A percentile compares a stretch with the other conserved stretches of the same genome.
phyloP scores from a whole-genome alignment of 768 basidiomycete species.

The Stropharia rugosoannulata region DNA sequence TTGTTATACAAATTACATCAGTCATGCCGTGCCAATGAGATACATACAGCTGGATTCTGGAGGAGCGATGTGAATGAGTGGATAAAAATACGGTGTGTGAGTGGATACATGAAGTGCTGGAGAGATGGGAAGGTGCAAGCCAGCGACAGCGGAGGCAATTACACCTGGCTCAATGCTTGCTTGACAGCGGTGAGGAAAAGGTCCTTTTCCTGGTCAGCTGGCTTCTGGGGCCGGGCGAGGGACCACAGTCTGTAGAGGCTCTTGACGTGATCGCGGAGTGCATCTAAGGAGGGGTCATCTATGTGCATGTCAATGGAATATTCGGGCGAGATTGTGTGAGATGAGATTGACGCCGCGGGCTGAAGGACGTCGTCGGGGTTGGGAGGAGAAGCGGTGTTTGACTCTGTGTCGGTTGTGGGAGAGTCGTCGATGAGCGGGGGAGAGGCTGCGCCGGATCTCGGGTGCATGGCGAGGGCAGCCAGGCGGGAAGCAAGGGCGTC shows the following conservation, averaged over 20 bases:
- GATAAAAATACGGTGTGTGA: not conserved
- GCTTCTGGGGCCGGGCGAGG: slow-evolving; percentile 25
- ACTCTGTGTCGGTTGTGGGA: slow-evolving; percentile 15
- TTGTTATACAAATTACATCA: not conserved
- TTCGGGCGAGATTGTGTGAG: slow-evolving; percentile 5
- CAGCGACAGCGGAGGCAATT: not conserved
- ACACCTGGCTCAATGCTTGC: slow-evolving; percentile 28
- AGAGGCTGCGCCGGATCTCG: slow-evolving; percentile 18
- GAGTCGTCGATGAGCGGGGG: slow-evolving; percentile 17
- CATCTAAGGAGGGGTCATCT: slow-evolving; percentile 27
- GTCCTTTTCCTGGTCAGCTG: slow-evolving; percentile 24
- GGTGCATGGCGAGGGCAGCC: slow-evolving; percentile 27
- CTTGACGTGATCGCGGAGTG: slow-evolving; percentile 50
- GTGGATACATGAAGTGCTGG: not conserved
- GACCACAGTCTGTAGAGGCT: slow-evolving; percentile 64
- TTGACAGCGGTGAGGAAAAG: slow-evolving; percentile 39
- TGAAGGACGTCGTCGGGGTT: slow-evolving; percentile 6
- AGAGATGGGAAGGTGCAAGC: too few relatives aligned
- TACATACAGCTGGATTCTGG: not conserved
- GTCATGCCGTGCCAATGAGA: not conserved
- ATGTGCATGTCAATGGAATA: slow-evolving; percentile 5
- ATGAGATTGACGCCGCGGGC: slow-evolving; percentile 8
- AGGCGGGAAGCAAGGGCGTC: slow-evolving; percentile 38
- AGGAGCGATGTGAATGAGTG: not conserved
- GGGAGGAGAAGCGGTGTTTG: slow-evolving; percentile 12